A percentile compares a stretch with the other conserved stretches of the same genome.
These are phyloP conservation scores for Umbellularia californica DNA, from an alignment of 164 flowering plant species.

Conservation along the genomic window DNA sequence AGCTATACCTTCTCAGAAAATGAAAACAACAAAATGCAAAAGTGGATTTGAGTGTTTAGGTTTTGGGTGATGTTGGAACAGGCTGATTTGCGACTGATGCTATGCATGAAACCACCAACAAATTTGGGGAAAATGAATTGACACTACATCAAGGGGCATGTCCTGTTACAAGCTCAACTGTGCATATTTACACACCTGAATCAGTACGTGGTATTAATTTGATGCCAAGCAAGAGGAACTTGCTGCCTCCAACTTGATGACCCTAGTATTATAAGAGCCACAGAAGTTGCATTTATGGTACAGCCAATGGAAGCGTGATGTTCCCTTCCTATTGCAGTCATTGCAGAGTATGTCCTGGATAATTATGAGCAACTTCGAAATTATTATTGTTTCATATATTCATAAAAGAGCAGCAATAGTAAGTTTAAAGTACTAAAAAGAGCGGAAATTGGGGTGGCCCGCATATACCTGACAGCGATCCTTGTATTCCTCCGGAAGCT, in stretches of 20 bases:
- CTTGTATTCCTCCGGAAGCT: conserved; percentile 84
- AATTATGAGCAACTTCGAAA: not conserved
- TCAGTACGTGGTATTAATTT: conserved; percentile 6
- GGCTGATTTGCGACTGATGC: not conserved
- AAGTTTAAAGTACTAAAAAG: not conserved
- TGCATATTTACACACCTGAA: conserved; percentile 19
- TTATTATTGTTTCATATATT: not conserved
- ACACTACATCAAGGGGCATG: conserved; percentile 6
- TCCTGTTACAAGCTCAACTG: conserved; percentile 9
- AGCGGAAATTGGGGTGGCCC: not conserved
- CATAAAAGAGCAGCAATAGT: not conserved
- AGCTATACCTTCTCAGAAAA: too few relatives aligned
- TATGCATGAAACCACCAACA: not conserved
- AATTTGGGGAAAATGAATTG: conserved; percentile 13
- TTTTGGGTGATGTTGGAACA: not conserved
- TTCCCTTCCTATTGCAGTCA: conserved; percentile 76
- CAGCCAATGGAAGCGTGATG: conserved; percentile 82
- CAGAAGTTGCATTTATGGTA: conserved; percentile 80
- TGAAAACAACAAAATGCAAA: too few relatives aligned
- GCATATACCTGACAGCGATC: conserved; percentile 70
- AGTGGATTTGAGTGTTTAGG: too few relatives aligned
- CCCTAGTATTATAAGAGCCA: conserved; percentile 82
- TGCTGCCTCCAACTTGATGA: conserved; percentile 45
- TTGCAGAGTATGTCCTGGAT: conserved; percentile 84
- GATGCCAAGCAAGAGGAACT: conserved; percentile 30